These are phyloP conservation scores for Salvia rosmarinus DNA, from an alignment of 257 asterid genomes.

Conservation along the genomic window DNA sequence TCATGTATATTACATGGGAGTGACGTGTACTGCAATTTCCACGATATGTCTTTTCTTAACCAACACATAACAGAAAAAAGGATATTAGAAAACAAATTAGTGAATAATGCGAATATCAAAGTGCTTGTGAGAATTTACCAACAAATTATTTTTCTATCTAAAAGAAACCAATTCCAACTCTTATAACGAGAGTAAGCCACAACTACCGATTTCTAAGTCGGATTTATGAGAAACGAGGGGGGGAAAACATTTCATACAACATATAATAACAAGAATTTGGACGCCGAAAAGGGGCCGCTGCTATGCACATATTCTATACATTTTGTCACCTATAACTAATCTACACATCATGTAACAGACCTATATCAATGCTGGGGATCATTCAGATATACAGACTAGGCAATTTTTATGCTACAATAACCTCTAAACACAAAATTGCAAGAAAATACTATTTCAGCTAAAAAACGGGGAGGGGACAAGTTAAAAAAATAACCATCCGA, in stretches of 20 bases:
- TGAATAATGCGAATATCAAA: no score
- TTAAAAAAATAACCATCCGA: conserved; percentile 26
- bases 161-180: no score
- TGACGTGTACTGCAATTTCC: no score
- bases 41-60: no score
- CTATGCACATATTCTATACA: conserved; percentile 38
- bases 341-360: conserved; percentile 29
- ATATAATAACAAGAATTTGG: not conserved
- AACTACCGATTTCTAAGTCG: no score
- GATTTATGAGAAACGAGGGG: not conserved
- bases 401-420: conserved; percentile 27
- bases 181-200: no score
- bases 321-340: conserved; percentile 27
- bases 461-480: conserved; percentile 25
- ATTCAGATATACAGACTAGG: conserved; percentile 27
- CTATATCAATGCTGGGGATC: conserved; percentile 26
- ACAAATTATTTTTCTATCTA: no score
- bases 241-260: not conserved
- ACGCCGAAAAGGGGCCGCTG: conserved; percentile 2
- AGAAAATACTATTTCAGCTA: conserved; percentile 20
- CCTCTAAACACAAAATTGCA: conserved; percentile 38
- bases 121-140: no score
- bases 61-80: no score
- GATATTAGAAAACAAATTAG: no score
- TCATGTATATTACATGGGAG: no score